Base-by-base conservation (phyloP, 148 eudicot species). In the Vaccinium vitisidaea region DNA sequence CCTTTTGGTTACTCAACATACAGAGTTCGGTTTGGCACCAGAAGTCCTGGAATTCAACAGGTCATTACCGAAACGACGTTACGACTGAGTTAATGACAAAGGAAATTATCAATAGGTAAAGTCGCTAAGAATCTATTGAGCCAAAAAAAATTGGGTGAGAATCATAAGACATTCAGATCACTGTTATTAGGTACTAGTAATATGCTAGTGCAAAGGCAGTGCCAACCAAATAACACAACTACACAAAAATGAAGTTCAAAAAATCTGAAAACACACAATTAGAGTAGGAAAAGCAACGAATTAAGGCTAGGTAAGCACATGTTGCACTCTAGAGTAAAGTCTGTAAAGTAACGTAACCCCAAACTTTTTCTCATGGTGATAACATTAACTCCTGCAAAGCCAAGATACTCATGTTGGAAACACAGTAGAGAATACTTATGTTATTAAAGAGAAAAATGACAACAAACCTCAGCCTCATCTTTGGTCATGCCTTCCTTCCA, bases 381-480 rank as follows among this genome's bases (percentile, higher is more conserved):
- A 14, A 19, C 18, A 30, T 71, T 11, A 12, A 18, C 46, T 46
- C 27, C n/a, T 10, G 46, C 12, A 46, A 43, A 75, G 54, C 54
- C 79, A 75, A 75, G 27, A 46, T 9, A 48, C 52, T 46, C n/a
- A 21, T 4, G 48, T 48, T 61, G 16, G 43, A 16, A 59, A 23
- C 16, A 8, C 39, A 43, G 54, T 32, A 30, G 32, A 14, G 18
- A 71, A 32, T 71, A 15, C 76, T 71, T 36, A 6, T 14, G 83
- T 23, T 61, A 80, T 36, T 36, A 46, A 6, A 39, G 50, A 67
- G 18, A 83, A n/a, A 49, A 13, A 81, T 2, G 21, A 48, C 49
- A 27, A 86, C 89, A 87, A 85, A 95, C 98, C 97, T 95, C 98
- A 81, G 97, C 98, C 90, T 91, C 95, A 1, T 95, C 97, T 82